Evolutionary conservation across 2,329 filamentous ascomycete genomes (phyloP), one percentile per base, ranked within the genome.

Genomic region (Fusarium sp.): DNA sequence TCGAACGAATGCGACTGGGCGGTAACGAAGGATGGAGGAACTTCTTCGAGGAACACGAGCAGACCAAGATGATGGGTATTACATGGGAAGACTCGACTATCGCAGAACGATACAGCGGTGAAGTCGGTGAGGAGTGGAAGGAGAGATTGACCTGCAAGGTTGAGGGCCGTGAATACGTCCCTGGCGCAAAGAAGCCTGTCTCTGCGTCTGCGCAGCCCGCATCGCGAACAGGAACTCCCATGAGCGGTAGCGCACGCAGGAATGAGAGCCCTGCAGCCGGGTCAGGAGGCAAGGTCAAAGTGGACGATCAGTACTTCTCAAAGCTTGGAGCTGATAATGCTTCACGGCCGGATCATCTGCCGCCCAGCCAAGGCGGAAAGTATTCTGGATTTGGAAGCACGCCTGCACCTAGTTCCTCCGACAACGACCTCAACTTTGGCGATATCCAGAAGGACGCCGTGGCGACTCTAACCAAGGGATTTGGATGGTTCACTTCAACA

Each of bases 61-160:
- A 88, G 47, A 92, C 89, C 43, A 83, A 88, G 76, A 88, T 90
- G 79, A 84, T 85, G 69, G 90, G 89, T 15, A 82, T 91, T 11
- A 85, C 86, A 47, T 97, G 95, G 85, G 94, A 97, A 72, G 91
- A 94, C 72, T 92, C 91, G 15, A 96, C 93, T 9, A 96, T 97
- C 69, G 90, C 93, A 62, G 94, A 97, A 79, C 85, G 95, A 56
- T 98, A 98, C 77, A 90, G 94, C 64, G 92, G 92, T 55, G 93
- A 96, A 68, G 92, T 91, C 0, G 95, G 94, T 55, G 95, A 97
- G 79, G 95, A 97, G 81, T 98, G 91, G 89, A 97, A 97, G 80
- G 94, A 97, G 78, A 87, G 94, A 64, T 80, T 98, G 68, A 90
- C 89, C 33, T 92, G 92, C 73, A 95, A 96, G 82, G 92, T 96